Evolutionary conservation across 441 rosid genomes (phyloP), one percentile per base, ranked within the genome.

Genomic region (Pelargonium australe): DNA sequence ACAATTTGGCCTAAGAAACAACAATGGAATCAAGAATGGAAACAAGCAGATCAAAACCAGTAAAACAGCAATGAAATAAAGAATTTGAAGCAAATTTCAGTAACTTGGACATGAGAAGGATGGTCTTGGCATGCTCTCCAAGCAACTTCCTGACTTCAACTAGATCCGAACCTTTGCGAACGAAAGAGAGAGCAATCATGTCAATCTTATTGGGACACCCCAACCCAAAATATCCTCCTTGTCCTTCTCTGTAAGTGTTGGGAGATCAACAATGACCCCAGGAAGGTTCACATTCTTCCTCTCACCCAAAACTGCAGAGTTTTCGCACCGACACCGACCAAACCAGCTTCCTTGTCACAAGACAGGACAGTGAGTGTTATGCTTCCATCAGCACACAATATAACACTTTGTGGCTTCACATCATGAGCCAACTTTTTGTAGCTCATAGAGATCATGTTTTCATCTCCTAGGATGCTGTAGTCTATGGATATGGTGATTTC

Each of bases 91-190:
- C 19, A 14, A 34, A 23, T 66, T 2, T 8, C 67, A 75, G 72
- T 83, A 91, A 97, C 95, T 93, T 93, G 11, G 97, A 93, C 98
- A 93, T 93, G 53, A 91, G 93, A 78, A 89, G 78, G 76, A 93
- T 91, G 71, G 73, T 83, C 83, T 87, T 90, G 0, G 95, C 85
- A 66, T 88, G 92, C 63, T 68, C 62, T 25, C 97, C 97, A 5
- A 93, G 88, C 53, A 93, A 64, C 75, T 86, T 86, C 41, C 98
- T 76, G 12, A 93, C 96, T 66, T 85, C 88, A 47, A 91, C 84
- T 70, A 93, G 89, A 69, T 93, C 98, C 0, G 92, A 90, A 37
- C 98, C 98, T 73, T 92, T 92, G 61, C 98, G 82, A 1, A 92
- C 98, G 79, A 92, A 93, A 55, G 97, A 93, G 12, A 93, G 81